Base-by-base conservation (phyloP, 306 rosid genomes). In the Quercus engelmannii region DNA sequence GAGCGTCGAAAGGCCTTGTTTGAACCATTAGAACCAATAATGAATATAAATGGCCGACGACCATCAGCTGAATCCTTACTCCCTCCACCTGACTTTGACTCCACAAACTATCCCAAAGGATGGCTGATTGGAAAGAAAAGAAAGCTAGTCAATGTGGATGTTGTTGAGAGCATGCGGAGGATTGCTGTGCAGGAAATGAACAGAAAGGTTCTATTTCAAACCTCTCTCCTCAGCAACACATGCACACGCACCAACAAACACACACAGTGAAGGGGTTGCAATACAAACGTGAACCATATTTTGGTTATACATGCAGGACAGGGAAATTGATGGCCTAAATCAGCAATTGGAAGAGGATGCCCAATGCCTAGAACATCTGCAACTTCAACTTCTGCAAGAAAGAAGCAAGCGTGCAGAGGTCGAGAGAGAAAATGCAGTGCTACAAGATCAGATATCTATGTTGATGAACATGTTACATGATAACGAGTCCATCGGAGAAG, bases 121-220 rank as follows among this genome's bases (percentile, higher is more conserved):
- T 96, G 99, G 99, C 82, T 91, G 57, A 89, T 91, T 8, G 98
- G 97, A 15, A 96, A 96, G 90, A 96, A 91, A 83, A 86, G 99
- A 55, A 93, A 93, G 88, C 98, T 96, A 23, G 99, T 96, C 31
- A 96, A 96, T 38, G 98, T 93, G 6, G 98, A 96, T 73, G 98
- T 96, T 4, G 99, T 96, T 30, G 98, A 96, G 89, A 96, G 92
- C 82, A 96, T 93, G 99, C 54, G 97, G 74, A 88, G 93, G 86
- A 96, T 96, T 71, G 99, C 98, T 14, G 28, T 96, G 77, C 99
- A 90, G 76, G 99, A 96, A 88, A 95, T 95, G 99, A 95, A 95
- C 80, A 84, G 99, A 89, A 93, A 95, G 98, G 99, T 92, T 59
- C 41, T 21, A 77, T 77, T 62, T 75, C 83, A 67, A 31, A 76